phyloP scores from a whole-genome alignment of 2,329 filamentous ascomycete species.

The Cercospora zeae-maydis region DNA sequence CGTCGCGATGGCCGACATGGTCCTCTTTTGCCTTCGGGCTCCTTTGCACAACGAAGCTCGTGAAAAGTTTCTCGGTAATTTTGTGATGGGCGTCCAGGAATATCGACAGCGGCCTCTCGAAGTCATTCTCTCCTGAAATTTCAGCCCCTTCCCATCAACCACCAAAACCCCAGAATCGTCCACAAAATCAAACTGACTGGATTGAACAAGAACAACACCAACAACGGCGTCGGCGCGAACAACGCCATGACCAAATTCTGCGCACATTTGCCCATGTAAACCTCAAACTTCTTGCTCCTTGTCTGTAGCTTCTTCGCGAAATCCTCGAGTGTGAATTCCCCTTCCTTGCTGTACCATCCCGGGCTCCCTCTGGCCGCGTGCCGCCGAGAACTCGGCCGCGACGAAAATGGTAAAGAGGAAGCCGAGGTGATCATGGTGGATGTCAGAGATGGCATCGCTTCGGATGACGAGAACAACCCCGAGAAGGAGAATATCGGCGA shows the following conservation, averaged over 20 bases:
- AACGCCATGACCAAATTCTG: slow-evolving; percentile 35
- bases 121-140: background rate
- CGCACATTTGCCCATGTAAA: slow-evolving; percentile 28
- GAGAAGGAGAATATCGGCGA: background rate
- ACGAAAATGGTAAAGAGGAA: background rate
- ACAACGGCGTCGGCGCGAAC: slow-evolving; percentile 29
- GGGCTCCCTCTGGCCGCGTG: slow-evolving; percentile 18
- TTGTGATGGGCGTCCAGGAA: background rate
- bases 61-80: background rate
- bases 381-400: slow-evolving; percentile 7
- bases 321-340: slow-evolving; percentile 31
- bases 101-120: background rate
- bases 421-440: background rate
- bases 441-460: background rate
- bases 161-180: slow-evolving; percentile 23
- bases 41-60: too few relatives aligned
- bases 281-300: slow-evolving; percentile 26
- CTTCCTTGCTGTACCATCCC: slow-evolving; percentile 33
- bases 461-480: background rate
- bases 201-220: slow-evolving; percentile 34
- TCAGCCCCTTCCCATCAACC: slow-evolving; percentile 11
- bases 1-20: background rate
- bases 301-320: slow-evolving; percentile 30
- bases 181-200: slow-evolving; percentile 30
- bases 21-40: background rate